Evolutionary conservation across 139 green algal species (phyloP), one percentile per base, ranked within the genome.

Genomic region (Zygnema cylindricum): DNA sequence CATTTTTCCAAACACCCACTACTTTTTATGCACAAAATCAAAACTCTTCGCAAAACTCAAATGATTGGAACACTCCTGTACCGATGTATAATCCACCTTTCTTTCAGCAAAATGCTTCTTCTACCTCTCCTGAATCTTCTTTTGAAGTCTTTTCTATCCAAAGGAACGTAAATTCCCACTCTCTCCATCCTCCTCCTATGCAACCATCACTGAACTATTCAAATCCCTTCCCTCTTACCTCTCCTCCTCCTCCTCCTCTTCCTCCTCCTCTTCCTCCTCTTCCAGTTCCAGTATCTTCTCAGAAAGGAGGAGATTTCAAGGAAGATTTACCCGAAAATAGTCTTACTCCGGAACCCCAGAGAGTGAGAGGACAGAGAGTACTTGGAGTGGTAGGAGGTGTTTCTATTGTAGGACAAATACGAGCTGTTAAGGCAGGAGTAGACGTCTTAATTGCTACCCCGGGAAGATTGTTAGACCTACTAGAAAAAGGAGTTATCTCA

Each of bases 381-480:
- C 71, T 85, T 7, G 77, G 77, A 39, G 35, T 77, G 82, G 77
- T 85, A 11, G 77, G 77, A 23, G 77, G 77, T 40, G 77, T 85
- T 11, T 16, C 42, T 41, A 85, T 85, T 54, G 42, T 3, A 11
- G 33, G 43, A 40, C 77, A 85, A 41, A 77, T 85, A 41, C 3
- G 36, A 3, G 35, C 54, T 41, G 3, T 87, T 2, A 36, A 55
- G 43, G 69, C 32, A 21, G 81, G 81, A 21, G 81, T 87, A n/a
- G 81, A 95, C 76, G 95, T 98, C 54, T 87, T 96, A 55, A 96
- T 98, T 39, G 96, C 95, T 11, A 98, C 96, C 0, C 96, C 96
- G 41, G 96, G 96, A 0, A 94, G 96, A 54, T 92, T 98, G 63
- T 97, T 97, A 75, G 96, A 98, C 91, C 96, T 98, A 54, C 86